These are phyloP conservation scores for Fraxinus velutina DNA, from an alignment of 305 asterid species.

Conservation along the genomic window DNA sequence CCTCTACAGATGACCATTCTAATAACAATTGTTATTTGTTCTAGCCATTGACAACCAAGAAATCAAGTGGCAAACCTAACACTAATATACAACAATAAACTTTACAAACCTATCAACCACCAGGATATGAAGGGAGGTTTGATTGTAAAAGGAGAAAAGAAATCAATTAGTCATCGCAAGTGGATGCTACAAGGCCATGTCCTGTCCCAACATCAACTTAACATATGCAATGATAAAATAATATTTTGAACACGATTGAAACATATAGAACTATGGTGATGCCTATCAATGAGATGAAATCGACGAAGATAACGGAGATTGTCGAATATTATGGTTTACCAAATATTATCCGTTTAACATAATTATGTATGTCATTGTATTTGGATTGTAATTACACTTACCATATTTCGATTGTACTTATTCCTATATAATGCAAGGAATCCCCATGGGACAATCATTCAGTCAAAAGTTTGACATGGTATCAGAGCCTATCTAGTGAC, in stretches of 20 bases:
- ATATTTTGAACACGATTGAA: conserved; percentile 14
- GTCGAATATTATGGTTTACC: too few species aligned
- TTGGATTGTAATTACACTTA: too few species aligned
- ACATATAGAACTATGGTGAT: conserved; percentile 3
- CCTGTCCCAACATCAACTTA: not conserved
- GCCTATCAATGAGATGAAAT: not conserved
- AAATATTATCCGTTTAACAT: too few species aligned
- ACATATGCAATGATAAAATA: not conserved
- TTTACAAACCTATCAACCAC: not conserved
- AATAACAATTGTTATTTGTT: not conserved
- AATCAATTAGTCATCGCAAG: not conserved
- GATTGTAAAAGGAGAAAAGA: not conserved
- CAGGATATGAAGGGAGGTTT: conserved; percentile 5
- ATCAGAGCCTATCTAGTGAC: too few species aligned
- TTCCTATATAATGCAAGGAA: too few species aligned
- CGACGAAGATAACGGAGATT: too few species aligned
- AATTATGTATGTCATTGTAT: too few species aligned
- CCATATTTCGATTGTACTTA: too few species aligned
- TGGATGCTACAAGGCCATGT: not conserved
- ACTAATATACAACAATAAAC: not conserved
- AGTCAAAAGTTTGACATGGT: too few species aligned
- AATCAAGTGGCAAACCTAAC: conserved; percentile 1
- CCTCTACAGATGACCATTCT: not conserved
- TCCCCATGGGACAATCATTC: too few species aligned
- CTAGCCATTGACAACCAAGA: not conserved